Conservation (phyloP, 1,284 basidiomycete species). For the Cystobasidium pallidum region DNA sequence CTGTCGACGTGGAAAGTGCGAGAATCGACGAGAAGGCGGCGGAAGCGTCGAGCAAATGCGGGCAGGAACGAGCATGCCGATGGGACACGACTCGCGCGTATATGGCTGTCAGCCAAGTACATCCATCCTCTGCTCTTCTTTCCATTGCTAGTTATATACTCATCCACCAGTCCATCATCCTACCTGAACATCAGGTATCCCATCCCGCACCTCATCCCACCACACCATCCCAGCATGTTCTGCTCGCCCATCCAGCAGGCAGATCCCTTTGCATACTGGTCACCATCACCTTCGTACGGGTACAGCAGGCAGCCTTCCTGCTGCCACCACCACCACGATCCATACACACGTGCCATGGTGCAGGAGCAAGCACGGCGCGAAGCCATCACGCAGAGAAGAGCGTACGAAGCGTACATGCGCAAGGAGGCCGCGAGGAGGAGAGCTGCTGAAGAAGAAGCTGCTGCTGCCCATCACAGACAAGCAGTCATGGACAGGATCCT, state of each 20-base stretch:
- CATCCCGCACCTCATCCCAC: neutral
- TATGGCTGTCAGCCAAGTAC: conserved; percentile 3
- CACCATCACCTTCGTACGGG: neutral
- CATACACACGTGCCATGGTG: neutral
- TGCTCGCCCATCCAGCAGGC: conserved; percentile 17
- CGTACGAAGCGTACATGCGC: conserved; percentile 2
- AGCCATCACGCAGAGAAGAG: conserved; percentile 8
- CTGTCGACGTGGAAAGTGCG: neutral
- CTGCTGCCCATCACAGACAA: neutral
- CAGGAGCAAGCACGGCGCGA: conserved; percentile 3
- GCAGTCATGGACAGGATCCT: neutral
- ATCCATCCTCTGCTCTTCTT: neutral
- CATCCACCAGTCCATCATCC: conserved; percentile 1
- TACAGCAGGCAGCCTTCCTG: neutral
- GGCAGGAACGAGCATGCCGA: conserved; percentile 14
- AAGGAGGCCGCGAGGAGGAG: neutral
- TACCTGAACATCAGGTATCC: too few species aligned
- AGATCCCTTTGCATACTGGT: neutral
- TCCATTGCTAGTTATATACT: neutral
- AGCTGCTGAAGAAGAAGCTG: conserved; percentile 20
- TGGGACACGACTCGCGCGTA: too few species aligned
- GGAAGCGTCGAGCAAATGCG: neutral
- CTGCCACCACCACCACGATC: neutral
- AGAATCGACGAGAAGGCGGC: conserved; percentile 14
- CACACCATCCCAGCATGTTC: neutral